Evolutionary conservation across 805 yeast genomes (phyloP), one percentile per base, ranked within the genome.

Genomic region (Dipodascopsis uninucleata): DNA sequence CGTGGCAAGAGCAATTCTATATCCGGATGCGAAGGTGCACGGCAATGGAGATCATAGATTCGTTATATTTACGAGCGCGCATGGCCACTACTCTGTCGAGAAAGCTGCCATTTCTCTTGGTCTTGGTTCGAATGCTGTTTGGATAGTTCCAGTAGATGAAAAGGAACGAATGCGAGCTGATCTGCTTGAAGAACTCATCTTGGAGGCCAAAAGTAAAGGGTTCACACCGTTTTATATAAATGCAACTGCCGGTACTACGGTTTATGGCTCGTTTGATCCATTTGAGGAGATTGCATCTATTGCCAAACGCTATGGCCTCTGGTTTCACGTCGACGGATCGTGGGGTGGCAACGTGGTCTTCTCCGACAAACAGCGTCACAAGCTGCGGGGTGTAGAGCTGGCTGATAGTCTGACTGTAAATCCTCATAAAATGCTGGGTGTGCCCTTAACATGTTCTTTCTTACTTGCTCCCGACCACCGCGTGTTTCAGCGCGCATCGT

Each of bases 391-490:
- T 1, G 62, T 75, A 25, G 75, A 82, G 32, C 59, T 71, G 17
- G 95, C 93, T 1, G 77, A 85, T 62, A 81, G 89, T 8, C 71
- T 85, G 44, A 85, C 95, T 1, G 75, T 79, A 18, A 86, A 85
- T 59, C 95, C 95, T 3, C 95, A 85, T 67, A 85, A 85, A 59
- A 79, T 83, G 85, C 72, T 85, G 33, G 95, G 95, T n/a, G 85
- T 83, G 10, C 95, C 95, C 12, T 59, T 68, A 47, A 69, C 73
- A 0, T 75, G 79, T 57, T 82, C 90, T 14, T 85, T 86, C 61
- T 66, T 85, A 46, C 69, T 85, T 36, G 69, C 85, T 5, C 93
- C 93, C 1, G 79, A 85, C 57, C 81, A 77, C 34, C 59, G 75
- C 20, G 63, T 71, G 3, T 82, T 86, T 66, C 82, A 79, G 55